Evolutionary conservation across 345 rosid genomes (phyloP).

Genomic region (Physaria fendleri): DNA sequence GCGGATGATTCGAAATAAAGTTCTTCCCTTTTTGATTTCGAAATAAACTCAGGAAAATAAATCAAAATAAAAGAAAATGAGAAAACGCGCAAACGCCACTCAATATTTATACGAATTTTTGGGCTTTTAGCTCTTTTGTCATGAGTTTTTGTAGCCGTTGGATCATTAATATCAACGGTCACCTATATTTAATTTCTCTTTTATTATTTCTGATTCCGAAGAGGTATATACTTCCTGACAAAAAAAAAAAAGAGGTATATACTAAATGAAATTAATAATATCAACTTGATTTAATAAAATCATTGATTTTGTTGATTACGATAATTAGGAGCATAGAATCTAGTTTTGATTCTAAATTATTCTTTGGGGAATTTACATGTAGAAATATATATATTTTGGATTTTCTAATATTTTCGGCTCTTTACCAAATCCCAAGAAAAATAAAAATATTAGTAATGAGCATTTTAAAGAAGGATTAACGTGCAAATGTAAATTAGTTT

Average conservation of each 20-base stretch:
- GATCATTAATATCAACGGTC: constrained; percentile 25
- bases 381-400: too few species aligned
- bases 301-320: not conserved
- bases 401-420: constrained; percentile 1
- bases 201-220: too few species aligned
- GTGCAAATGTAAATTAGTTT: too few species aligned
- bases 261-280: too few species aligned
- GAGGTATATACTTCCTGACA: too few species aligned
- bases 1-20: constrained; percentile 33
- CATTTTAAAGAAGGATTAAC: constrained; percentile 17
- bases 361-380: too few species aligned
- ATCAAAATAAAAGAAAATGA: not conserved
- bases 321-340: not conserved
- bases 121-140: not conserved
- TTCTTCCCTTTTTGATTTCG: constrained; percentile 12
- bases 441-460: constrained; percentile 1
- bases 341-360: constrained; percentile 5
- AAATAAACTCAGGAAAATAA: constrained; percentile 19
- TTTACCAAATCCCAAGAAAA: constrained; percentile 12
- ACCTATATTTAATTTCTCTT: not conserved
- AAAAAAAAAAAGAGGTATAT: too few species aligned
- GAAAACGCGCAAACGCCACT: constrained; percentile 30
- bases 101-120: constrained; percentile 20
- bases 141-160: constrained; percentile 20
- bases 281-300: not conserved